Percentiles rank a stretch among this genome's conserved stretches.
Evolutionary conservation across 164 flowering plant species (phyloP).

Genomic region (Nymphaea colorata): DNA sequence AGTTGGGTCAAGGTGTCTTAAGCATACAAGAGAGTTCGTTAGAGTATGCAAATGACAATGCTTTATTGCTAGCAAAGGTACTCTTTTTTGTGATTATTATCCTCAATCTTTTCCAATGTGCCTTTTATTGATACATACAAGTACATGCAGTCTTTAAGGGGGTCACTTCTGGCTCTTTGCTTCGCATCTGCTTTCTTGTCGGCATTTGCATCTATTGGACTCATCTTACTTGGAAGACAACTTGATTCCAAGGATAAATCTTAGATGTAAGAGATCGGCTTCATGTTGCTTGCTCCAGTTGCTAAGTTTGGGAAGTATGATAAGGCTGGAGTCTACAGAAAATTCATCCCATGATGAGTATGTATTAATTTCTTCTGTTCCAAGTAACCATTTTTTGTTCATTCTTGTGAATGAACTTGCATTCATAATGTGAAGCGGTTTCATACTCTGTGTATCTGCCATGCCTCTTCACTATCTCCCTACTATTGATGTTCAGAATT

Average conservation of each 20-base stretch:
- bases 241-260: conserved; percentile 25
- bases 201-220: conserved; percentile 43
- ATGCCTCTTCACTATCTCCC: too few species aligned
- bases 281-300: too few species aligned
- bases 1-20: conserved; percentile 66
- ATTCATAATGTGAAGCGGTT: too few species aligned
- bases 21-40: conserved; percentile 70
- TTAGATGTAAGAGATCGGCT: conserved; percentile 14
- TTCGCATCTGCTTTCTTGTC: conserved; percentile 60
- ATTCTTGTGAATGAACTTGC: too few species aligned
- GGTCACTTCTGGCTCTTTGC: conserved; percentile 50
- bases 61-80: conserved; percentile 76
- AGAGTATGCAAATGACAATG: conserved; percentile 90
- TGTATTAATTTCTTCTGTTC: neutral
- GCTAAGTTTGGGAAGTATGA: neutral
- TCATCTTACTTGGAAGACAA: conserved; percentile 53
- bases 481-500: too few species aligned
- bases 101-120: neutral
- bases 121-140: neutral
- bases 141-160: conserved; percentile 73
- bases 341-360: neutral
- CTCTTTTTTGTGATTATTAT: neutral
- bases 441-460: too few species aligned
- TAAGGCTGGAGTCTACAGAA: neutral
- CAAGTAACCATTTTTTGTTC: neutral